Base-by-base conservation (phyloP, 345 rosid species). In the Citrus trifoliata region DNA sequence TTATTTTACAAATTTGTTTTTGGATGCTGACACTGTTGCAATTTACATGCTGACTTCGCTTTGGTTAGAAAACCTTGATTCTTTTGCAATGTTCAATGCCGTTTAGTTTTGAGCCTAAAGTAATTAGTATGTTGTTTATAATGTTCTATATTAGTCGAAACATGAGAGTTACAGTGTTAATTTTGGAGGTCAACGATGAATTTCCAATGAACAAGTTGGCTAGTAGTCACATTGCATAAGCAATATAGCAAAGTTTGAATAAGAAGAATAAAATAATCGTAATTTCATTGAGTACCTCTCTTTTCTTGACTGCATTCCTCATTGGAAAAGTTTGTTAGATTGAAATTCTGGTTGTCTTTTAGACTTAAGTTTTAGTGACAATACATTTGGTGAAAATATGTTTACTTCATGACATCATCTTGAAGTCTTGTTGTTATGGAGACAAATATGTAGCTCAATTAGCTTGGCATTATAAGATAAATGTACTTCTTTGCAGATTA, bases 401-500 rank as follows among this genome's bases (percentile, higher is more conserved):
- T 3, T 32, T n/a, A 24, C 72, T 40, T 68, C 32, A 25, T 42
- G 14, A 42, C 35, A 42, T 42, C 7, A 0, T 68, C 32, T 40
- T 68, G 48, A 53, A 4, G 27, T 71, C 0, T 19, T 37, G 25
- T 48, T 51, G 61, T 55, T 38, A 5, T 37, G 53, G 10, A 5
- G 62, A 24, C 24, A 28, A 13, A 18, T 18, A 25, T 69, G 42
- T 4, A 5, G 2, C 25, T 60, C 33, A 59, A 24, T 42, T 46
- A 12, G 27, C 60, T 70, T 42, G 5, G 30, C 16, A 40, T 33
- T 66, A 42, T 22, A 76, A 67, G 46, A 56, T 35, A 5, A 40
- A 33, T 22, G 10, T 40, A 64, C 16, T 70, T 13, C 56, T 77
- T 51, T 80, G 73, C 82, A 92, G 97, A 75, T 65, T 88, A 3